Percentiles rank a stretch among this genome's conserved stretches.
Conservation (phyloP, 805 yeast genomes). For the Candida pseudoglaebosa region DNA sequence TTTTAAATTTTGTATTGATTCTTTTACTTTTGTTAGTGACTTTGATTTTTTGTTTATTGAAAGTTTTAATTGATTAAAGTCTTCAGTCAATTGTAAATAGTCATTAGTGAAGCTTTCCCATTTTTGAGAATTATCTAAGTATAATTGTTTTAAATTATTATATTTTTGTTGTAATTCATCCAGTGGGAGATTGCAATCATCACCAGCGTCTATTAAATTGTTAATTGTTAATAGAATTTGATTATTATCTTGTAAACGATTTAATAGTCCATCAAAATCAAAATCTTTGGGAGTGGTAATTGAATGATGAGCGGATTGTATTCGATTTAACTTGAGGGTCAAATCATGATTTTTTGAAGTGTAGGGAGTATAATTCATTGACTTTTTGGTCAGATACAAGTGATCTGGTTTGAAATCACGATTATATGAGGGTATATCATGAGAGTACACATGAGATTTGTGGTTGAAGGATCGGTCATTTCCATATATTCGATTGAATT, state of each 20-base stretch:
- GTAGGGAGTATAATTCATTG: not conserved
- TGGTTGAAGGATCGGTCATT: not conserved
- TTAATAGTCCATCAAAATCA: not conserved
- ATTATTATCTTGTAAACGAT: constrained; percentile 8
- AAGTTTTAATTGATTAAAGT: constrained; percentile 21
- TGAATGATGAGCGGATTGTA: not conserved
- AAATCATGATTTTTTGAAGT: not conserved
- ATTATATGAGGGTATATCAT: not conserved
- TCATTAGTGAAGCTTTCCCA: constrained; percentile 26
- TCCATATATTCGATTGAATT: not conserved
- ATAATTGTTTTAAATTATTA: constrained; percentile 20
- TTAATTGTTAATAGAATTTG: constrained; percentile 18
- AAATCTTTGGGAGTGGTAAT: not conserved
- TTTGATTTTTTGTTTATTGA: not conserved
- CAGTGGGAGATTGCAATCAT: constrained; percentile 6
- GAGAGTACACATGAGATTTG: not conserved
- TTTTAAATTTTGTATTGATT: constrained; percentile 14
- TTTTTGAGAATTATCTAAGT: constrained; percentile 24
- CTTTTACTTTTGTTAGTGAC: constrained; percentile 1
- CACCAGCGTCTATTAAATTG: constrained; percentile 15
- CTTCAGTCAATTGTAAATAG: constrained; percentile 25
- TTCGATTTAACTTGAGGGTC: not conserved
- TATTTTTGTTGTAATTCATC: constrained; percentile 15
- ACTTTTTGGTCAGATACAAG: not conserved
- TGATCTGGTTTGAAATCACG: not conserved